Evolutionary conservation across 192 early-diverging fungal species (phyloP).

Genomic region (Entomortierella lignicola): DNA sequence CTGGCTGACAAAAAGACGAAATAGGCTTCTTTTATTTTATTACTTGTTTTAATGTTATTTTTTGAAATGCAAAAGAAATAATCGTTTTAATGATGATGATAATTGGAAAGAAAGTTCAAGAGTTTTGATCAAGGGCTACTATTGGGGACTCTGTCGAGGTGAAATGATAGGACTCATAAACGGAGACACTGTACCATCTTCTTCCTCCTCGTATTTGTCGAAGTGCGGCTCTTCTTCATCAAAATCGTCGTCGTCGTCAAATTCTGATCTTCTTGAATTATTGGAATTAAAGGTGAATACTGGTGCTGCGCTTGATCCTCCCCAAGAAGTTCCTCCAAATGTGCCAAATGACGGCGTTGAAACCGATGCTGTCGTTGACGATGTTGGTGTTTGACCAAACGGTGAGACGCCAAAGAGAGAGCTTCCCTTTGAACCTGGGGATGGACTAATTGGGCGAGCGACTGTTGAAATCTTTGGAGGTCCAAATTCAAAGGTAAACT

Average conservation of each 20-base stretch:
- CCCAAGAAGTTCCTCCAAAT: background rate
- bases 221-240: conserved; percentile 1
- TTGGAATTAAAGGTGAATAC: background rate
- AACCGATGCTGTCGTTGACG: background rate
- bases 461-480: background rate
- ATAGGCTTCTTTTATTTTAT: too few relatives aligned
- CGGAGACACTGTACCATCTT: background rate
- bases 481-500: background rate
- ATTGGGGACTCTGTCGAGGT: background rate
- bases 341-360: background rate
- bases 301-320: background rate
- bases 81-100: background rate
- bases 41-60: background rate
- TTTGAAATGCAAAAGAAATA: background rate
- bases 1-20: too few relatives aligned
- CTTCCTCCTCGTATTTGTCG: background rate
- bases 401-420: background rate
- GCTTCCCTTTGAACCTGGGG: background rate
- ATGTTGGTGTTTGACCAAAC: background rate
- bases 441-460: background rate
- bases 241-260: background rate
- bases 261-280: background rate
- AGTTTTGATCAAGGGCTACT: too few relatives aligned
- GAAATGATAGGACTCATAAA: background rate
- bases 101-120: too few relatives aligned